Percentiles rank a stretch among this genome's conserved stretches.
phyloP scores from a whole-genome alignment of 805 yeast species.

The Peterozyma toletana region DNA sequence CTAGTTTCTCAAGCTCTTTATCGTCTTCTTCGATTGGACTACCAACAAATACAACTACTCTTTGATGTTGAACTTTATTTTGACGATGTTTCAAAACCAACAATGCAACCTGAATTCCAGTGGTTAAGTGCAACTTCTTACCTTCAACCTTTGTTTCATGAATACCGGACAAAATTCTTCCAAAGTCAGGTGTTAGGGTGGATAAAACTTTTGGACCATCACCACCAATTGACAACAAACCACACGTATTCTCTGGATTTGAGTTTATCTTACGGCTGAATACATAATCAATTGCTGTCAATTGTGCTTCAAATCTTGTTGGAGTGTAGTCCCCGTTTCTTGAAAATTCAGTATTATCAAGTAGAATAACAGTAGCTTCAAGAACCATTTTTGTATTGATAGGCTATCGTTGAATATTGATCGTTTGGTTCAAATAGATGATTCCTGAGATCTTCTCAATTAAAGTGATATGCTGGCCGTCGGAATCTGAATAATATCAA shows the following conservation, averaged over 20 bases:
- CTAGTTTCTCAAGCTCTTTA: slow-evolving; percentile 72
- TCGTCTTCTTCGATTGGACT: slow-evolving; percentile 69
- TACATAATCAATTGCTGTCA: slow-evolving; percentile 80
- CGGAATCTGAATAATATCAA: neutral
- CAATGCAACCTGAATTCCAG: slow-evolving; percentile 90
- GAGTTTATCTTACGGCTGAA: slow-evolving; percentile 80
- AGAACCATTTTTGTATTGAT: slow-evolving; percentile 56
- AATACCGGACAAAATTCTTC: slow-evolving; percentile 75
- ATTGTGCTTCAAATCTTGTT: slow-evolving; percentile 85
- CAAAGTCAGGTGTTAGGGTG: slow-evolving; percentile 81
- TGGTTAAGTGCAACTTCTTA: slow-evolving; percentile 50
- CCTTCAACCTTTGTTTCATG: slow-evolving; percentile 76
- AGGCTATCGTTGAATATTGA: slow-evolving; percentile 1
- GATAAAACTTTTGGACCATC: slow-evolving; percentile 79
- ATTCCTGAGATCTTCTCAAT: too few relatives aligned
- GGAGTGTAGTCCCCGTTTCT: slow-evolving; percentile 92
- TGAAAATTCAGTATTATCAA: slow-evolving; percentile 94
- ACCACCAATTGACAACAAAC: slow-evolving; percentile 85
- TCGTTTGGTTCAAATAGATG: too few relatives aligned
- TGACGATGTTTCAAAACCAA: slow-evolving; percentile 94
- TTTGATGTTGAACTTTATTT: slow-evolving; percentile 84
- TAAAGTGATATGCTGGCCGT: too few relatives aligned
- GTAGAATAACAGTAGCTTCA: slow-evolving; percentile 92
- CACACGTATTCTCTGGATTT: slow-evolving; percentile 93
- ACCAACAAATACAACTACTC: slow-evolving; percentile 86